These are phyloP conservation scores for Omphalotus guepiniiformis DNA, from an alignment of 768 basidiomycete genomes.

Conservation along the genomic window DNA sequence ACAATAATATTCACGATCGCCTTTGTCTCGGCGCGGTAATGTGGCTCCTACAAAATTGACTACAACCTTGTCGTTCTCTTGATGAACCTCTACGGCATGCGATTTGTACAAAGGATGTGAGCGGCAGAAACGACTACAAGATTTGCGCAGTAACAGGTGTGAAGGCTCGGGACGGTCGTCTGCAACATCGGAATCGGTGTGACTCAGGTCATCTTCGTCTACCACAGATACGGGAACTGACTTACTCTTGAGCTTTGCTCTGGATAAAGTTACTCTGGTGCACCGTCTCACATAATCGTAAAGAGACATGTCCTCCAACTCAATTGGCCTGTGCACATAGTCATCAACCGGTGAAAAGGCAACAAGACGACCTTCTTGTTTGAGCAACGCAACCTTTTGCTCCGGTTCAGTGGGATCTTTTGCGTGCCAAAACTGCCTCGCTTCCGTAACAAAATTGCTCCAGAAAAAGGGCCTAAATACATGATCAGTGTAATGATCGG, in stretches of 20 bases:
- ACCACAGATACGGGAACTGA: too few species aligned
- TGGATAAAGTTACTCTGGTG: too few species aligned
- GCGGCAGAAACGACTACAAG: too few species aligned
- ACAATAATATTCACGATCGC: slow-evolving; percentile 11
- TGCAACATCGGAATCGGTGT: too few species aligned
- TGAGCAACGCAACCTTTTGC: neutral
- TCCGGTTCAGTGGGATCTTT: neutral
- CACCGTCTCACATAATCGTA: slow-evolving; percentile 14
- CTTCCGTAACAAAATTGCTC: slow-evolving; percentile 11
- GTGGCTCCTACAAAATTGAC: slow-evolving; percentile 14
- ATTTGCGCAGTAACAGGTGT: too few species aligned
- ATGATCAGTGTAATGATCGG: slow-evolving; percentile 19
- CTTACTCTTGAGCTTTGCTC: too few species aligned
- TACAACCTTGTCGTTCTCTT: neutral
- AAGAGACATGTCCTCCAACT: slow-evolving; percentile 5
- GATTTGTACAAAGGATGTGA: slow-evolving; percentile 9
- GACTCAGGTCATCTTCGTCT: too few species aligned
- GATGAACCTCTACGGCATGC: slow-evolving; percentile 5
- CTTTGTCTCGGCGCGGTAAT: slow-evolving; percentile 16
- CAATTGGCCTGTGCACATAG: slow-evolving; percentile 11
- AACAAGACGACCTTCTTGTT: neutral
- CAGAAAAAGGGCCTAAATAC: slow-evolving; percentile 15
- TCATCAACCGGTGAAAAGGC: slow-evolving; percentile 7
- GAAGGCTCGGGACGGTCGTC: too few species aligned
- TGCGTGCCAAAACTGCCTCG: slow-evolving; percentile 11